A percentile compares a stretch with the other conserved stretches of the same genome.
phyloP scores from a whole-genome alignment of 1,139 yeast genomes.

The Taiozyma sp. region DNA sequence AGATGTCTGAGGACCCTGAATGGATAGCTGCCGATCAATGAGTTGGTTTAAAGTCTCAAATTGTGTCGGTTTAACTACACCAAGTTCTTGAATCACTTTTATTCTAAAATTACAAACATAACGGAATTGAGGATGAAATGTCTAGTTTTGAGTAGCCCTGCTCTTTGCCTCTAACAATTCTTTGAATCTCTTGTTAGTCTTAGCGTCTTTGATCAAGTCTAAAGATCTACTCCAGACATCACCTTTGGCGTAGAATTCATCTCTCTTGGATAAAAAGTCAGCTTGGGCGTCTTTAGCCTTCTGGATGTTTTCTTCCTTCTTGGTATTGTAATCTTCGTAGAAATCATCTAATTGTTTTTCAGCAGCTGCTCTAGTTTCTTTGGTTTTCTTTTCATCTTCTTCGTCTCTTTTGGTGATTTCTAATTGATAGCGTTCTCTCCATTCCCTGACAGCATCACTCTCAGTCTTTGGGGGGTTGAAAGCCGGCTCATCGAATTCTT shows the following conservation, averaged over 20 bases:
- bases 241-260: conserved; percentile 63
- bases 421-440: conserved; percentile 81
- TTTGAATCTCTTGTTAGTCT: conserved; percentile 29
- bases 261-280: conserved; percentile 71
- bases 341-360: conserved; percentile 86
- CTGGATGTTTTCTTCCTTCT: conserved; percentile 69
- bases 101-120: background rate
- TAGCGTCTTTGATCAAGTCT: conserved; percentile 43
- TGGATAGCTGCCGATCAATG: no score
- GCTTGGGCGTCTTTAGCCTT: conserved; percentile 66
- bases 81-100: background rate
- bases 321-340: conserved; percentile 86
- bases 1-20: no score
- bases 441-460: conserved; percentile 59
- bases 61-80: background rate
- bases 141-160: conserved; percentile 14
- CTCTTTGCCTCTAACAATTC: conserved; percentile 23
- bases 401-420: conserved; percentile 84
- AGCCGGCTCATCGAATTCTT: conserved; percentile 27
- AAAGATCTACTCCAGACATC: conserved; percentile 81
- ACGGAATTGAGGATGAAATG: background rate
- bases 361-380: conserved; percentile 74
- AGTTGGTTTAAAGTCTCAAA: no score
- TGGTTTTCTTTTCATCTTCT: conserved; percentile 59
- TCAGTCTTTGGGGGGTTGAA: conserved; percentile 22